Percentiles rank a stretch among this genome's conserved stretches.
Evolutionary conservation across 2,329 filamentous ascomycete genomes (phyloP).

Genomic region (Cadophora malorum): DNA sequence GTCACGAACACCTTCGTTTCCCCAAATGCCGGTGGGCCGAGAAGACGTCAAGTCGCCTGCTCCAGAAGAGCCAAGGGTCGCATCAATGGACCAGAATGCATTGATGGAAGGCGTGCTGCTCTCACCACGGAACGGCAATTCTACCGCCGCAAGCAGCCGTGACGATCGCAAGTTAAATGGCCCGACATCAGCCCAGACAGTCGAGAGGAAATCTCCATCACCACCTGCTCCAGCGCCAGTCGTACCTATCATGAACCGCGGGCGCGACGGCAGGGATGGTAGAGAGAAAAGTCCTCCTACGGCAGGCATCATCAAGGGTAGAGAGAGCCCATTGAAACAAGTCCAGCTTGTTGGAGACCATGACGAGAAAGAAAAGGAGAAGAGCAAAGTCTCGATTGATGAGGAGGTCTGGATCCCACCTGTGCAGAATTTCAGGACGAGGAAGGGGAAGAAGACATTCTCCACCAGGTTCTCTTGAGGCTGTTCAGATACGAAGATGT

Average conservation of each 20-base stretch:
- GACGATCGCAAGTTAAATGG: conserved; percentile 2
- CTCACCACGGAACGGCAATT: not conserved
- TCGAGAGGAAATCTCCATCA: conserved; percentile 13
- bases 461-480: conserved; percentile 28
- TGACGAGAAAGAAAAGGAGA: conserved; percentile 14
- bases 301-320: not conserved
- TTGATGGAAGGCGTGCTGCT: conserved; percentile 8
- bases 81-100: conserved; percentile 24
- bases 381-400: conserved; percentile 21
- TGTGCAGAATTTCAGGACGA: conserved; percentile 25
- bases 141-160: not conserved
- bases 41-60: conserved; percentile 28
- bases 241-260: conserved; percentile 6
- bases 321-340: conserved; percentile 20
- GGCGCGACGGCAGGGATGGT: conserved; percentile 2
- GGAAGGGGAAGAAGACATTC: conserved; percentile 33
- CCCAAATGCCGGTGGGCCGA: conserved; percentile 18
- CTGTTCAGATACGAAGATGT: not conserved
- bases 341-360: not conserved
- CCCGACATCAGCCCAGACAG: not conserved
- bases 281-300: conserved; percentile 15
- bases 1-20: conserved; percentile 21
- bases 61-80: conserved; percentile 14
- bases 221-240: conserved; percentile 2
- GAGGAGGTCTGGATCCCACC: conserved; percentile 18